Percentiles rank a stretch among this genome's conserved stretches.
Conservation (phyloP, 2,329 filamentous ascomycete species). For the Trichoderma endophyticum region DNA sequence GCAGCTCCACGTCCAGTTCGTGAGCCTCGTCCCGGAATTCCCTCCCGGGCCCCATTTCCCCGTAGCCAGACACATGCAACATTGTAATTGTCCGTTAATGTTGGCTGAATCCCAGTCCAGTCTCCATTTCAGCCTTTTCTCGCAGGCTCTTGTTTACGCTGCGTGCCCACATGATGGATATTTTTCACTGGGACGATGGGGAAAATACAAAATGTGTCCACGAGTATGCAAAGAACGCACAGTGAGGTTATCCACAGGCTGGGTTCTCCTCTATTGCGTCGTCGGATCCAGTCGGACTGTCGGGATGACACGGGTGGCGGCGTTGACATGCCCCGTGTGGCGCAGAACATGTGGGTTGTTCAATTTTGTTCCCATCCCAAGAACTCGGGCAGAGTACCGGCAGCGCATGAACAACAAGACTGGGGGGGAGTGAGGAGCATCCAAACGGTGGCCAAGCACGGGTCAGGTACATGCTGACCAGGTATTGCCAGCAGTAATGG, state of each 20-base stretch:
- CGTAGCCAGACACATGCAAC: not conserved
- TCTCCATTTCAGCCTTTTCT: not conserved
- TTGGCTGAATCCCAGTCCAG: not conserved
- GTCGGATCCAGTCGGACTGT: constrained; percentile 3
- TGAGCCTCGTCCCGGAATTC: not conserved
- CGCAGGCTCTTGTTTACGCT: not conserved
- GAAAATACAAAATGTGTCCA: not conserved
- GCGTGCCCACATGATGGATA: not conserved
- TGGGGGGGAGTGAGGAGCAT: not conserved
- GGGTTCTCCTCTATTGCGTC: not conserved
- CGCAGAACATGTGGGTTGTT: not conserved
- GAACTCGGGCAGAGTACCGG: not conserved
- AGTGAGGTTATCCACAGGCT: not conserved
- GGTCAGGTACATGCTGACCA: not conserved
- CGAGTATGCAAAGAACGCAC: not conserved
- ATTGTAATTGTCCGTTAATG: not conserved
- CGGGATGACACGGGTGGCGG: constrained; percentile 14
- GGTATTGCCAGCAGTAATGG: not conserved
- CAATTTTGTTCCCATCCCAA: not conserved
- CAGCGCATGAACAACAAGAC: not conserved
- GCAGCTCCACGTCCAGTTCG: not conserved
- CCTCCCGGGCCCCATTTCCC: not conserved
- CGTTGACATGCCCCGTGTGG: constrained; percentile 8
- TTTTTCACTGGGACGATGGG: not conserved
- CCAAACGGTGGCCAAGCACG: not conserved